A percentile compares a stretch with the other conserved stretches of the same genome.
These are phyloP conservation scores for Syzygium aqueum DNA, from an alignment of 345 rosid genomes.

Conservation along the genomic window DNA sequence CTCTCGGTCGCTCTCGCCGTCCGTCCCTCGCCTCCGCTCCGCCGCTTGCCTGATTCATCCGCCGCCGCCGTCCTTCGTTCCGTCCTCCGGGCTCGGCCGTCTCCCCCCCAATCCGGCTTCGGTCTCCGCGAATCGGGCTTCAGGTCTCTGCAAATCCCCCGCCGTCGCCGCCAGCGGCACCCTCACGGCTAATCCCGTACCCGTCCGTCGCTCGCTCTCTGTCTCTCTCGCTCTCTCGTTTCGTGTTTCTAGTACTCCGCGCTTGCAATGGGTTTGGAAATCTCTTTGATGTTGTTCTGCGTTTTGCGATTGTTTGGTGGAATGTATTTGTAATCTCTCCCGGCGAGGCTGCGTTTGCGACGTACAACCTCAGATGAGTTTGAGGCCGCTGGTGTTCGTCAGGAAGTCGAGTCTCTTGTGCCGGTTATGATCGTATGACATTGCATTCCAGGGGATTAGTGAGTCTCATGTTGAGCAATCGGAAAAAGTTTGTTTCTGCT, in stretches of 20 bases:
- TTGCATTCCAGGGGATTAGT: background rate
- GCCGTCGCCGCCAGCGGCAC: slow-evolving; percentile 25
- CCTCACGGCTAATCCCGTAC: slow-evolving; percentile 41
- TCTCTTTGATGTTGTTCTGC: background rate
- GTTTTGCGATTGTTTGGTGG: background rate
- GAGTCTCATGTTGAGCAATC: background rate
- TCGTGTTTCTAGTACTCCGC: background rate
- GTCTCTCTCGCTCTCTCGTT: background rate
- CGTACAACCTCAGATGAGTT: background rate
- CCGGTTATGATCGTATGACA: background rate
- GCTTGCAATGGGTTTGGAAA: background rate
- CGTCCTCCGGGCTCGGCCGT: background rate
- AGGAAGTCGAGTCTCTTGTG: background rate
- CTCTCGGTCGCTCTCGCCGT: background rate
- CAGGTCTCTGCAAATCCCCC: slow-evolving; percentile 13
- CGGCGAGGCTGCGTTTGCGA: background rate
- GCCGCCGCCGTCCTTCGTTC: background rate
- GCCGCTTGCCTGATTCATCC: background rate
- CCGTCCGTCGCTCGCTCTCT: slow-evolving; percentile 20
- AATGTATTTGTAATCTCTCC: background rate
- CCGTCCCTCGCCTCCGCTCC: background rate
- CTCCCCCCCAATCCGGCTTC: background rate
- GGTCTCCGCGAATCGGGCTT: background rate
- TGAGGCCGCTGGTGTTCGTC: background rate
- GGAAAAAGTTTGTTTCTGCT: background rate